Conservation (phyloP, 106 monocot species). For the Chionographis japonica region DNA sequence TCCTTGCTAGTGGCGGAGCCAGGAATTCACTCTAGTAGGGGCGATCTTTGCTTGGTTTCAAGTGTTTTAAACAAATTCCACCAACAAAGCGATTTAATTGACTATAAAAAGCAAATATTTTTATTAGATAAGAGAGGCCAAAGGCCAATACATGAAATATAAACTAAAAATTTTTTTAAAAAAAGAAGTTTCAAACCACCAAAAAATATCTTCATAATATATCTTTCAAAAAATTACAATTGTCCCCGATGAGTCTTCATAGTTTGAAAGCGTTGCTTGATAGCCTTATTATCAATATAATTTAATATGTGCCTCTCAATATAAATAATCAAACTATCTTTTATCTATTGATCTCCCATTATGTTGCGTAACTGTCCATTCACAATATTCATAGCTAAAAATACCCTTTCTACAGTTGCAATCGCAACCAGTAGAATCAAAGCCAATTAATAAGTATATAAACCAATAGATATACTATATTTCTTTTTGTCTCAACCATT, state of each 20-base stretch:
- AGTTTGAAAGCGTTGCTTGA: not conserved
- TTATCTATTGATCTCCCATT: constrained; percentile 4
- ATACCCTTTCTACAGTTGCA: not conserved
- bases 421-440: not conserved
- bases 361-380: not conserved
- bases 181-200: too few relatives aligned
- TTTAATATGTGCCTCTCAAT: constrained; percentile 2
- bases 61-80: too few relatives aligned
- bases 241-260: not conserved
- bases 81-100: too few relatives aligned
- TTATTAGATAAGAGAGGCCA: too few relatives aligned
- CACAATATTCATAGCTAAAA: constrained; percentile 2
- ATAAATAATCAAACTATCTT: not conserved
- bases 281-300: not conserved
- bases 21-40: too few relatives aligned
- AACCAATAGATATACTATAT: not conserved
- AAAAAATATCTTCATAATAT: too few relatives aligned
- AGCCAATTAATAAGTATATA: not conserved
- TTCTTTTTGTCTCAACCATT: not conserved
- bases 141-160: too few relatives aligned
- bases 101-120: too few relatives aligned
- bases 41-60: too few relatives aligned
- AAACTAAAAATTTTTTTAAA: too few relatives aligned
- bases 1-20: too few relatives aligned
- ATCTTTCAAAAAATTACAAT: too few relatives aligned